Percentiles rank a stretch among this genome's conserved stretches.
These are phyloP conservation scores for Collybia mongolica DNA, from an alignment of 768 basidiomycete genomes.

Conservation along the genomic window DNA sequence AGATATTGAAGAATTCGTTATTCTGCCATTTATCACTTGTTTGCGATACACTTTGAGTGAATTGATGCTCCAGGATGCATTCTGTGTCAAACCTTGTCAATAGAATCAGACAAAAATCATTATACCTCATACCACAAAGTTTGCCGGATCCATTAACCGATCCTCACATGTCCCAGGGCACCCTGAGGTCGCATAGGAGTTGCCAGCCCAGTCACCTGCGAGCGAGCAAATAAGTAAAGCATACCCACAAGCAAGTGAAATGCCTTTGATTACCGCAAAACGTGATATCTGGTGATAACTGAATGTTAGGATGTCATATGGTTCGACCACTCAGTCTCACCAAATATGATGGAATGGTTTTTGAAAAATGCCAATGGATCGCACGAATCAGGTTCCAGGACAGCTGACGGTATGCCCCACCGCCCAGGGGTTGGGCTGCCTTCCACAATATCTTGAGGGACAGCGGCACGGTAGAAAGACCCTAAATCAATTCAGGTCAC, in stretches of 20 bases:
- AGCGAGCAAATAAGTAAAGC: conserved; percentile 1
- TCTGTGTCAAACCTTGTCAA: conserved; percentile 36
- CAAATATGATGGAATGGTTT: conserved; percentile 76
- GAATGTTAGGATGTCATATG: conserved; percentile 16
- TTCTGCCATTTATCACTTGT: conserved; percentile 39
- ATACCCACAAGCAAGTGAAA: neutral
- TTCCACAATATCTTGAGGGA: conserved; percentile 62
- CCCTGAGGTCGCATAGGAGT: conserved; percentile 68
- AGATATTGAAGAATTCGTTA: conserved; percentile 18
- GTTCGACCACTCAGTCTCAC: conserved; percentile 38
- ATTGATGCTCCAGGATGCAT: conserved; percentile 82
- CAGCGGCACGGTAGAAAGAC: conserved; percentile 80
- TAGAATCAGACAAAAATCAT: conserved; percentile 2
- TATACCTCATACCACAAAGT: conserved; percentile 59
- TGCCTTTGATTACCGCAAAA: conserved; percentile 60
- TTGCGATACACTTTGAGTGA: conserved; percentile 73
- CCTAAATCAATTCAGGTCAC: conserved; percentile 35
- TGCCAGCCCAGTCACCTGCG: conserved; percentile 82
- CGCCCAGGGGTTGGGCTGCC: conserved; percentile 63
- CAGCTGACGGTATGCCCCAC: conserved; percentile 71
- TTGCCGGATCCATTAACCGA: conserved; percentile 61
- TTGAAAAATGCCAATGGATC: conserved; percentile 56
- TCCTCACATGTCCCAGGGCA: conserved; percentile 75
- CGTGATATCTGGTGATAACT: conserved; percentile 59
- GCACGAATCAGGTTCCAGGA: conserved; percentile 51